Evolutionary conservation across 1,284 basidiomycete genomes (phyloP).

Genomic region (Rhizoctonia solani): DNA sequence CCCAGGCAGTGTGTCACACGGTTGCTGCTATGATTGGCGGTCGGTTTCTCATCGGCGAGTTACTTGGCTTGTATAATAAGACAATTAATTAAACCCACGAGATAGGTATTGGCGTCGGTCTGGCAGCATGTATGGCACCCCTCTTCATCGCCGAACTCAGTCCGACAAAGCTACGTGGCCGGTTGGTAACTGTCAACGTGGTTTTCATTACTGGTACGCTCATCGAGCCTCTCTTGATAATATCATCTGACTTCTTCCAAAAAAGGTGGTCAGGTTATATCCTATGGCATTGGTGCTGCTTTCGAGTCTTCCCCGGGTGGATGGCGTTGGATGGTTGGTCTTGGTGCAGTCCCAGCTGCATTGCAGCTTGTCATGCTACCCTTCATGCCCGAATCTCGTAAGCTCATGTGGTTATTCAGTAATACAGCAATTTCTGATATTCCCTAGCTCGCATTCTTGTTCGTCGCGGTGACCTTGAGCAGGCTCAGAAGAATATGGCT

Average conservation of each 20-base stretch:
- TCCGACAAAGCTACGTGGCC: slow-evolving; percentile 72
- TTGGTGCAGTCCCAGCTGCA: slow-evolving; percentile 68
- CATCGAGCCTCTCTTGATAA: not conserved
- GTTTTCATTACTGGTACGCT: slow-evolving; percentile 46
- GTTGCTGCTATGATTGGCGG: slow-evolving; percentile 78
- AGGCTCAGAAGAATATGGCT: slow-evolving; percentile 58
- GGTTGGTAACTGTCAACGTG: slow-evolving; percentile 63
- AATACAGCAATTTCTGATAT: too few relatives aligned
- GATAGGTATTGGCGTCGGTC: slow-evolving; percentile 56
- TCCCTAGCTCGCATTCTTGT: slow-evolving; percentile 69
- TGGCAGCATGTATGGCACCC: slow-evolving; percentile 79
- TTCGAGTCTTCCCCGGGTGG: slow-evolving; percentile 67
- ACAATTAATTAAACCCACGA: not conserved
- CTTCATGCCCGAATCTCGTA: slow-evolving; percentile 76
- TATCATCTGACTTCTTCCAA: slow-evolving; percentile 50
- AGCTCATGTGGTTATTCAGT: slow-evolving; percentile 33
- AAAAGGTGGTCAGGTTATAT: slow-evolving; percentile 69
- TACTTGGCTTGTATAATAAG: not conserved
- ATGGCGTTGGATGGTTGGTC: slow-evolving; percentile 85
- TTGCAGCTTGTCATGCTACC: slow-evolving; percentile 65
- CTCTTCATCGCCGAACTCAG: slow-evolving; percentile 85
- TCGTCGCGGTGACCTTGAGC: slow-evolving; percentile 55
- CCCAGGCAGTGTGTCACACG: slow-evolving; percentile 65
- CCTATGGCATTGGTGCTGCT: slow-evolving; percentile 75
- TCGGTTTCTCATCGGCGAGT: slow-evolving; percentile 71